Evolutionary conservation across 106 monocot genomes (phyloP).

Genomic region (Dendrobium chrysotoxum): DNA sequence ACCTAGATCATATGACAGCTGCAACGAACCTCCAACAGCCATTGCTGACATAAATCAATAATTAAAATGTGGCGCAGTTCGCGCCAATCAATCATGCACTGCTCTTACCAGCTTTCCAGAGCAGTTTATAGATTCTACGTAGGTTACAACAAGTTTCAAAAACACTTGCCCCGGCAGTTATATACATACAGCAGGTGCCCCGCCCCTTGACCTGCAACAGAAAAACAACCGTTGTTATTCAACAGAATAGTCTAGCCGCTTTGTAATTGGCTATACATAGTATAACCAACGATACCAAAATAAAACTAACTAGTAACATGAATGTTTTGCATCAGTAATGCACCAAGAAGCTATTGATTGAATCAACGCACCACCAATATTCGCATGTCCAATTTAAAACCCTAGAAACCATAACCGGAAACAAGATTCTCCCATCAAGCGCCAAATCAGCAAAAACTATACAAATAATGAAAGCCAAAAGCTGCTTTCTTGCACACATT

Average conservation of each 20-base stretch:
- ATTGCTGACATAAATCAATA: slow-evolving; percentile 10
- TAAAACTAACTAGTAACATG: not conserved
- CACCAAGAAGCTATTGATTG: not conserved
- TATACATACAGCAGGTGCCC: not conserved
- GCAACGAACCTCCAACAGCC: slow-evolving; percentile 30
- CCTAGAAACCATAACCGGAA: not conserved
- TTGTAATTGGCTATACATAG: not conserved
- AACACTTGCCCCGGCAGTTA: not conserved
- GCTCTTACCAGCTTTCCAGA: slow-evolving; percentile 2
- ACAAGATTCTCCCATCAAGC: not conserved
- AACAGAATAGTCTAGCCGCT: not conserved
- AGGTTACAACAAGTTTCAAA: not conserved
- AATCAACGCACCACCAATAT: not conserved
- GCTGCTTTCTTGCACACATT: not conserved
- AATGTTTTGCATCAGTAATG: not conserved
- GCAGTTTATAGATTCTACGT: not conserved
- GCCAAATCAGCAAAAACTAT: not conserved
- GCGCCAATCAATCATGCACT: not conserved
- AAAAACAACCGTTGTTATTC: not conserved
- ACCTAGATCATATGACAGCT: slow-evolving; percentile 15
- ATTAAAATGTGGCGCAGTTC: not conserved
- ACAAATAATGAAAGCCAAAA: not conserved
- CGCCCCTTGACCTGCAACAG: slow-evolving; percentile 2
- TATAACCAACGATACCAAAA: not conserved
- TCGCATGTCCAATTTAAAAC: not conserved